Conservation (phyloP, 176 grass and related monocot genomes). For the Melocanna baccifera region DNA sequence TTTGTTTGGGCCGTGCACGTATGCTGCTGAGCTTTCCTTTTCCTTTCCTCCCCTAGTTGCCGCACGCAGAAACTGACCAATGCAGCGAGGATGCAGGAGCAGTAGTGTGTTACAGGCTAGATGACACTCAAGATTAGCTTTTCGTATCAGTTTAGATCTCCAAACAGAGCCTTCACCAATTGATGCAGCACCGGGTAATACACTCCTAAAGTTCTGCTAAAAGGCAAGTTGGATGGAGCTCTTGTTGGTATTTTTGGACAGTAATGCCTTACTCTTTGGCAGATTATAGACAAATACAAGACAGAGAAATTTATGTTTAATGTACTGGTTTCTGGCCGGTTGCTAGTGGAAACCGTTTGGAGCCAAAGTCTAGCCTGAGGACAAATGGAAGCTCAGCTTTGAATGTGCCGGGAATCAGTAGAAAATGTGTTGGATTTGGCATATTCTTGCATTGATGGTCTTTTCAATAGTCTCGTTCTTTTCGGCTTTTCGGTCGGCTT, state of each 20-base stretch:
- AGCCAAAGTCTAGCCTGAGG: not conserved
- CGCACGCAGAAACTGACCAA: constrained; percentile 6
- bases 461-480: no score
- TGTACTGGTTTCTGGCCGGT: not conserved
- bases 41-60: constrained; percentile 2
- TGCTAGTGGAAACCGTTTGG: constrained; percentile 4
- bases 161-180: constrained; percentile 21
- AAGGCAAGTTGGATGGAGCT: not conserved
- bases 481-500: no score
- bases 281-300: not conserved
- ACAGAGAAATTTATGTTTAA: not conserved
- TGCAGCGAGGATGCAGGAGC: not conserved
- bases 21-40: not conserved
- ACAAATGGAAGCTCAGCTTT: not conserved
- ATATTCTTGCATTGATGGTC: not conserved
- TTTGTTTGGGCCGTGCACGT: not conserved
- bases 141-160: constrained; percentile 3
- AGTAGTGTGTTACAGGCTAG: constrained; percentile 30
- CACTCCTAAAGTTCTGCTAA: not conserved
- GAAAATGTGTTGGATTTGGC: not conserved
- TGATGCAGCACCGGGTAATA: not conserved
- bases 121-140: not conserved
- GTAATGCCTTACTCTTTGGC: not conserved
- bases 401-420: not conserved
- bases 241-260: not conserved